phyloP scores from a whole-genome alignment of 1,284 basidiomycete species.

The Meripilus lineatus region DNA sequence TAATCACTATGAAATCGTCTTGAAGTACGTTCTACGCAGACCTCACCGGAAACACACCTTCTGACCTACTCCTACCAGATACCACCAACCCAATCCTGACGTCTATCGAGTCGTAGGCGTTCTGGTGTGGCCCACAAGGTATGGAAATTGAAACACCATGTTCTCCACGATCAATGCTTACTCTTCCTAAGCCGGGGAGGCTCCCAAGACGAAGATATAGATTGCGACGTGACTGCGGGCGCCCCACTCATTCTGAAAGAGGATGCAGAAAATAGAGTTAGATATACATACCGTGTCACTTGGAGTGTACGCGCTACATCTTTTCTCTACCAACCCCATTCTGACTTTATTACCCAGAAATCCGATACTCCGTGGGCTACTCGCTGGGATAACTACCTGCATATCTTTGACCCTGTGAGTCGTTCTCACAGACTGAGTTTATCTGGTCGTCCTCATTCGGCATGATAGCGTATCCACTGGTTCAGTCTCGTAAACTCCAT shows the following conservation, averaged over 20 bases:
- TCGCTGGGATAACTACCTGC: constrained; percentile 94
- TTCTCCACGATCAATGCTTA: not conserved
- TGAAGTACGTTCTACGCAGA: constrained; percentile 45
- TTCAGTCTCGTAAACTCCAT: constrained; percentile 94
- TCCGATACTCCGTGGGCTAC: constrained; percentile 90
- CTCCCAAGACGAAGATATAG: constrained; percentile 39
- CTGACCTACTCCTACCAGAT: constrained; percentile 48
- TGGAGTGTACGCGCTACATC: constrained; percentile 63
- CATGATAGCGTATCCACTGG: constrained; percentile 66
- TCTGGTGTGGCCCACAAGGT: constrained; percentile 87
- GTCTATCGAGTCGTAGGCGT: constrained; percentile 86
- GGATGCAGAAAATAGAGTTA: constrained; percentile 59
- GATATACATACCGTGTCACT: constrained; percentile 86
- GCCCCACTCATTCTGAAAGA: constrained; percentile 62
- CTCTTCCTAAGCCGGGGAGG: constrained; percentile 49
- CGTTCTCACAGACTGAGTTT: not conserved
- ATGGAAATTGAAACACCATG: constrained; percentile 9
- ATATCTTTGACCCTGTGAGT: constrained; percentile 63
- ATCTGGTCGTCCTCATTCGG: constrained; percentile 7
- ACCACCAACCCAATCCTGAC: constrained; percentile 70
- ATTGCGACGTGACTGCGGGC: constrained; percentile 28
- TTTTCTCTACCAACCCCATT: constrained; percentile 1
- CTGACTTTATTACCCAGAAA: constrained; percentile 39
- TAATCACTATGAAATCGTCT: constrained; percentile 87
- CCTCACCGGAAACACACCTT: not conserved